phyloP scores from a whole-genome alignment of 2,329 filamentous ascomycete species.

The Phyllosticta capitalensis region DNA sequence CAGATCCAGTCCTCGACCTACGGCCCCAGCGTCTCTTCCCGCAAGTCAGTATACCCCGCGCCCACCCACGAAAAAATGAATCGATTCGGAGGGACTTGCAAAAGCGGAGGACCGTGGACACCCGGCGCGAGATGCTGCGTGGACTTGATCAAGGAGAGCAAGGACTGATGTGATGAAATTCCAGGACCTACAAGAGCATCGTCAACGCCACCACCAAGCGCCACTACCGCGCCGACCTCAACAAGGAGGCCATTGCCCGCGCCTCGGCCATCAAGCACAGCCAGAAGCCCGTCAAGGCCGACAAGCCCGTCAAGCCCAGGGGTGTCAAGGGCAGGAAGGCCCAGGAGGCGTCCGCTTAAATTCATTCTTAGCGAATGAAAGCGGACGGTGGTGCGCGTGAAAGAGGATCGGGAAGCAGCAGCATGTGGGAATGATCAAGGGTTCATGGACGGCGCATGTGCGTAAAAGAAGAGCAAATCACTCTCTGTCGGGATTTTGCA shows the following conservation, averaged over 20 bases:
- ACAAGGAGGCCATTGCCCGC: slow-evolving; percentile 64
- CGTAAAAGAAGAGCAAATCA: neutral
- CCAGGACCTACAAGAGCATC: slow-evolving; percentile 79
- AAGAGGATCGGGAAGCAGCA: neutral
- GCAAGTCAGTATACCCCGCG: slow-evolving; percentile 56
- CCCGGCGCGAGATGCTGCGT: no score
- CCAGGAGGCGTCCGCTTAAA: slow-evolving; percentile 13
- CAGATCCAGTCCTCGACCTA: slow-evolving; percentile 57
- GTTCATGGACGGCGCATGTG: neutral
- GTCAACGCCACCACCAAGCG: slow-evolving; percentile 74
- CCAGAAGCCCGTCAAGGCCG: slow-evolving; percentile 69
- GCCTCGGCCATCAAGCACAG: slow-evolving; percentile 75
- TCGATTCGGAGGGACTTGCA: neutral
- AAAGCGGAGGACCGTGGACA: neutral
- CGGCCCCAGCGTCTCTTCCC: slow-evolving; percentile 61
- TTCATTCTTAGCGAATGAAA: neutral
- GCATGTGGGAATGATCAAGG: neutral
- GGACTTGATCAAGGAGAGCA: neutral
- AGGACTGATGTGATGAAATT: slow-evolving; percentile 6
- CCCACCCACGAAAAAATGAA: neutral
- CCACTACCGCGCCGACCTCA: slow-evolving; percentile 59
- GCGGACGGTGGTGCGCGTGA: neutral
- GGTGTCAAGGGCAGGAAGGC: slow-evolving; percentile 73
- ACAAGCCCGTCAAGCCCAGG: slow-evolving; percentile 63
- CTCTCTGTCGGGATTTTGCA: neutral